phyloP scores from a whole-genome alignment of 169 alveolate species.

The Plasmodium coatneyi region DNA sequence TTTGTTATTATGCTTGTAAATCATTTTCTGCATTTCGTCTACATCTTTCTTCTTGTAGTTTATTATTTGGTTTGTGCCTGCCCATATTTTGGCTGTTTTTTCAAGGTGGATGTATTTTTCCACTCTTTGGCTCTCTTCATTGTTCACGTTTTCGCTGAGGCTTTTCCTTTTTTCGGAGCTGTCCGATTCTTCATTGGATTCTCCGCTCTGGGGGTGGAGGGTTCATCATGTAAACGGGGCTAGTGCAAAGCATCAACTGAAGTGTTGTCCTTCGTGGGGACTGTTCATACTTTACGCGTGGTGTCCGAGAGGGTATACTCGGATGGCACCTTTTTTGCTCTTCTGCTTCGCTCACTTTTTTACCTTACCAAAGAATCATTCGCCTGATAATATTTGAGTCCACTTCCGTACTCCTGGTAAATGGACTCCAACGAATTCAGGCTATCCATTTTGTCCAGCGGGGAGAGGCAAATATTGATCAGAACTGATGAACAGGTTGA shows the following conservation, averaged over 20 bases:
- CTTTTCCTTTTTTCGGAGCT: conserved; percentile 49
- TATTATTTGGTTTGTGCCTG: conserved; percentile 61
- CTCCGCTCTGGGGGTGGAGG: conserved; percentile 26
- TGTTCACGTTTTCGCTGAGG: conserved; percentile 25
- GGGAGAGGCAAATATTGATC: background rate
- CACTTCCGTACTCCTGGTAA: conserved; percentile 52
- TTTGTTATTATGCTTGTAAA: conserved; percentile 47
- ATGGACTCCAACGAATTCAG: conserved; percentile 39
- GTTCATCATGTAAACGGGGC: background rate
- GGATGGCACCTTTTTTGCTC: background rate
- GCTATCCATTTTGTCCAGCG: conserved; percentile 5
- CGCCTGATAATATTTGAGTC: conserved; percentile 13
- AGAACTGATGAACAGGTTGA: background rate
- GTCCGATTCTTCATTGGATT: conserved; percentile 42
- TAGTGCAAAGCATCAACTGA: background rate
- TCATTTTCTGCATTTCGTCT: conserved; percentile 38
- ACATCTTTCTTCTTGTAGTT: conserved; percentile 32
- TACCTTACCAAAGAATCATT: conserved; percentile 57
- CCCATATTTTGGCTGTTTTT: conserved; percentile 63
- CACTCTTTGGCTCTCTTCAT: conserved; percentile 19
- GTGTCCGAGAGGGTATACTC: background rate
- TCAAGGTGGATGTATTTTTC: conserved; percentile 54
- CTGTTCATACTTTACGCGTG: background rate
- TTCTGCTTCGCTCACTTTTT: background rate
- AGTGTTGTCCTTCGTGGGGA: background rate